These are phyloP conservation scores for Blastobotrys raffinosifermentans DNA, from an alignment of 1,139 yeast genomes.

Conservation along the genomic window DNA sequence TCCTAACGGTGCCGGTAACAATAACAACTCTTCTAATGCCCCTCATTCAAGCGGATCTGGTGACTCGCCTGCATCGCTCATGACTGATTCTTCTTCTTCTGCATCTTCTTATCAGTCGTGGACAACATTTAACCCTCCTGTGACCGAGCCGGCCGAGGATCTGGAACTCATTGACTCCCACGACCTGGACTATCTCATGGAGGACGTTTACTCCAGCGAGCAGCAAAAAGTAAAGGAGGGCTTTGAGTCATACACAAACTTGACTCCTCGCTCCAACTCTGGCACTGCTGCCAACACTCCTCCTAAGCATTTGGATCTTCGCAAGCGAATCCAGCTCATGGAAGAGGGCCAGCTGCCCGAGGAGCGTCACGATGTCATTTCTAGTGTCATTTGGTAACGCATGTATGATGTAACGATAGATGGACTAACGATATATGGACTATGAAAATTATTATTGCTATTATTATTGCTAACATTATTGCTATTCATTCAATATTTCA, in stretches of 20 bases:
- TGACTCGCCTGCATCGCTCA: conserved; percentile 13
- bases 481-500: too few relatives aligned
- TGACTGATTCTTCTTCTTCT: conserved; percentile 9
- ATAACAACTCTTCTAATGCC: background rate
- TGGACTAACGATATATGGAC: background rate
- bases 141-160: conserved; percentile 4
- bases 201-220: conserved; percentile 14
- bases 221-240: conserved; percentile 11
- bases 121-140: background rate
- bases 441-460: too few relatives aligned
- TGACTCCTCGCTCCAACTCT: too few relatives aligned
- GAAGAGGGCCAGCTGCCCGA: conserved; percentile 23
- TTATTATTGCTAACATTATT: too few relatives aligned
- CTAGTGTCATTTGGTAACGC: conserved; percentile 14
- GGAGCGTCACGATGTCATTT: conserved; percentile 10
- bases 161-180: conserved; percentile 17
- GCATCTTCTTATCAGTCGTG: conserved; percentile 1
- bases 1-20: conserved; percentile 2
- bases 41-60: conserved; percentile 1
- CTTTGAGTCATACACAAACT: conserved; percentile 15
- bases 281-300: conserved; percentile 7
- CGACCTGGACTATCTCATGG: conserved; percentile 19
- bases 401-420: background rate
- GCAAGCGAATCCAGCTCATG: conserved; percentile 28
- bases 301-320: conserved; percentile 18